Conservation (phyloP, 2,329 filamentous ascomycete species). For the Phialophora macrospora region DNA sequence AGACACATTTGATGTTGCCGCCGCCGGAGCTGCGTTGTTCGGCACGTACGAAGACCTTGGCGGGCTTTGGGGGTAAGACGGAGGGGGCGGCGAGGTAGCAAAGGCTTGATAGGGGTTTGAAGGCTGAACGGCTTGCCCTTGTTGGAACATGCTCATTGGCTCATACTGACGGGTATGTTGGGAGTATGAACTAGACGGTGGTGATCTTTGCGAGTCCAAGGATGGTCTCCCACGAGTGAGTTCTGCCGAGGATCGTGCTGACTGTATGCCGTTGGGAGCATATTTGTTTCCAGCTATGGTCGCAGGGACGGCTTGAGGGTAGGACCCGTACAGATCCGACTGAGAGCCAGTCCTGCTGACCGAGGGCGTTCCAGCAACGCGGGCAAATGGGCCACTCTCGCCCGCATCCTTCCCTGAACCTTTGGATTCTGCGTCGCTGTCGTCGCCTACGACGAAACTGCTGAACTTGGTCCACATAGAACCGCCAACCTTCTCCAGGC, state of each 20-base stretch:
- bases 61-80: constrained; percentile 34
- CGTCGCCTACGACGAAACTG: constrained; percentile 93
- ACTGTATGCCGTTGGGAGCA: constrained; percentile 51
- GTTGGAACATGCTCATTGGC: constrained; percentile 35
- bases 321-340: constrained; percentile 74
- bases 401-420: constrained; percentile 62
- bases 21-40: constrained; percentile 45
- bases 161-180: constrained; percentile 44
- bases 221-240: constrained; percentile 57
- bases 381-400: constrained; percentile 79
- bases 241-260: constrained; percentile 58
- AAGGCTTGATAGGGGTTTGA: constrained; percentile 42
- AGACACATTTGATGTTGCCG: constrained; percentile 44
- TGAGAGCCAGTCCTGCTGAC: constrained; percentile 75
- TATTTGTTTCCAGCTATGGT: constrained; percentile 49
- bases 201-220: constrained; percentile 53
- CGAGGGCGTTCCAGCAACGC: constrained; percentile 74
- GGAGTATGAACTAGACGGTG: constrained; percentile 43
- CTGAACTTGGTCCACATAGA: constrained; percentile 92
- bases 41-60: constrained; percentile 35
- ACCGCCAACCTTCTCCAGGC: constrained; percentile 92
- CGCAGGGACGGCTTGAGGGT: constrained; percentile 47
- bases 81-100: constrained; percentile 31
- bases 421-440: constrained; percentile 68
- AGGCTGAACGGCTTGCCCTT: constrained; percentile 7